phyloP scores from a whole-genome alignment of 1,284 basidiomycete species.

The Papiliotrema flavescens region DNA sequence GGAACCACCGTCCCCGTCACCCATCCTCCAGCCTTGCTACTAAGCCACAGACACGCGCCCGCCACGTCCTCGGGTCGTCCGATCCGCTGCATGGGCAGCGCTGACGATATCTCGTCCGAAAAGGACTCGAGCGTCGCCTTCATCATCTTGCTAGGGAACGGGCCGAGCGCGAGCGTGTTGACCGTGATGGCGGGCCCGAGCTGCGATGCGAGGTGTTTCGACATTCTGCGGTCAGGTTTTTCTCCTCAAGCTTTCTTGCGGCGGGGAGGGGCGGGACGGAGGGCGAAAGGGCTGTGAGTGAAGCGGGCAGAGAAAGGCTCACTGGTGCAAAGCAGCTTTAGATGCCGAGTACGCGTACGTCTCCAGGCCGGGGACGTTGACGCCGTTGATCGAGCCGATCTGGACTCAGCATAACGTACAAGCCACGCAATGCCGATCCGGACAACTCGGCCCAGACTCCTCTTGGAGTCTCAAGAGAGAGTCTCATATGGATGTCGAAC shows the following conservation, averaged over 20 bases:
- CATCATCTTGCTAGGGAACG: conserved; percentile 56
- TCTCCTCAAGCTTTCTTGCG: no score
- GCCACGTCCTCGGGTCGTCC: conserved; percentile 63
- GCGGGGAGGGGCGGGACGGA: neutral
- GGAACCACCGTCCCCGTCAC: conserved; percentile 62
- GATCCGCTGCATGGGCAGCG: conserved; percentile 58
- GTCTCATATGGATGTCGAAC: no score
- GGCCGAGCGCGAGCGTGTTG: conserved; percentile 66
- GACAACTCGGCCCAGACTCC: no score
- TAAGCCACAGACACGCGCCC: conserved; percentile 60
- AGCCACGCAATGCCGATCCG: no score
- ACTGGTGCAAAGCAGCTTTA: conserved; percentile 55
- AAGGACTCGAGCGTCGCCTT: conserved; percentile 55
- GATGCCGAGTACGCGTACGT: conserved; percentile 68
- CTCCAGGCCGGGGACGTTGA: conserved; percentile 57
- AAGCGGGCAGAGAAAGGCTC: conserved; percentile 4
- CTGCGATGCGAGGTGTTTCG: conserved; percentile 59
- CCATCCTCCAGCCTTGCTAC: conserved; percentile 15
- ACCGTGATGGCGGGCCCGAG: conserved; percentile 64
- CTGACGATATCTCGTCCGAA: conserved; percentile 53
- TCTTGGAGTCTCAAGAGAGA: no score
- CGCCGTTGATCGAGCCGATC: conserved; percentile 65
- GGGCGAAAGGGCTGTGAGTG: neutral
- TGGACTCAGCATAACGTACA: conserved; percentile 23
- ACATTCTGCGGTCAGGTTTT: conserved; percentile 51